Base-by-base conservation (phyloP, 768 basidiomycete species). In the Suillus hirtellus region DNA sequence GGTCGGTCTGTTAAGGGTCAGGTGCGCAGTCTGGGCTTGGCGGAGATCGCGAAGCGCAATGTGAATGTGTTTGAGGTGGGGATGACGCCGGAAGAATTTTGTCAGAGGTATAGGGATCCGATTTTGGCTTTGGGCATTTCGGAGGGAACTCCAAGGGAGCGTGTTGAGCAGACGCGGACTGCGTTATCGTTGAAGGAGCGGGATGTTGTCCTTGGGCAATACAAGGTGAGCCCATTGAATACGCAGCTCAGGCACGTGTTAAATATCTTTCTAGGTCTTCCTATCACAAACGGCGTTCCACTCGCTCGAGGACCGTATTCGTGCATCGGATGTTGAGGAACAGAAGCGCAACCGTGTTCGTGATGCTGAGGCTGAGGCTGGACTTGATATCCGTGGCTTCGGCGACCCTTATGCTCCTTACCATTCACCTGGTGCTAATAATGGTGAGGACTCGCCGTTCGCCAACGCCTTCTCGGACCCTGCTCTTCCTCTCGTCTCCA, bases 1-100 rank as follows among this genome's bases (percentile, higher is more conserved):
- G 92, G 93, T 12, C 82, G 95, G 52, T 89, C 90, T 46, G 90
- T 98, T 56, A 96, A 95, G 74, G 92, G 92, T 0, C 96, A 99
- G 77, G 89, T 99, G 43, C 83, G 92, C 58, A 90, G 91, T 62
- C 71, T 89, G 31, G 93, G 95, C 0, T 70, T 99, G 68, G 77
- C 88, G 2, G 92, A 94, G 77, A 84, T 98, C 65, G 86, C 90
- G 7, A 85, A 82, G 71, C 77, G 91, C 54, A 84, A 81, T 61
- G 80, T 80, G 38, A 86, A 83, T 66, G 81, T 89, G 38, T 95
- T 90, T 65, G 90, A 96, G 77, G 94, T 90, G 46, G 87, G 87
- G 63, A 89, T 99, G 86, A 88, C 90, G 3, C 88, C 89, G 11
- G 84, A 82, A 31, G 97, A 98, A 78, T 96, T 95, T 74, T 89